Evolutionary conservation across 805 yeast genomes (phyloP), one percentile per base, ranked within the genome.

Genomic region (Cyberlindnera lachancei): DNA sequence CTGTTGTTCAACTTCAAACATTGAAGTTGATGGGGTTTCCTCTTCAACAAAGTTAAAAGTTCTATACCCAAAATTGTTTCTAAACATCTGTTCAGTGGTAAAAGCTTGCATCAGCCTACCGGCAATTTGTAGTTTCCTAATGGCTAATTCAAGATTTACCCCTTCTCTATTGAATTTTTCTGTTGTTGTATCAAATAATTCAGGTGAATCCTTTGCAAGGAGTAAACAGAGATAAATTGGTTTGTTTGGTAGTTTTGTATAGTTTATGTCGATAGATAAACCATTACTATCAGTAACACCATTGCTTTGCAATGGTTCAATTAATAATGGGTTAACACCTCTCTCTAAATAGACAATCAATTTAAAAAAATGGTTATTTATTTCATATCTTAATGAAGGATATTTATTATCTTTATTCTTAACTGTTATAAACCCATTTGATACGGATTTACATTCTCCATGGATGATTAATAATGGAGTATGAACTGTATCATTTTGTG

Each of bases 41-140:
- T 75, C 83, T 46, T 88, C 94, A 3, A 66, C 76, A 42, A 86
- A 81, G 39, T 74, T 73, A 56, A 86, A 86, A 4, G 82, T 66
- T 38, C 96, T 63, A 42, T 77, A 72, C 9, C 95, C 94, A 50
- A 84, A 72, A 0, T 92, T 88, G 28, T 73, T 69, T 24, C 79
- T 61, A 33, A 75, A 55, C 94, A 90, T 85, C 51, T 87, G 95
- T 45, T 88, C 96, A 45, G 75, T 77, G 0, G 96, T 88, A 55
- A 71, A 87, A 1, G 95, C 94, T 47, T 85, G 90, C 94, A 85
- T 84, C 56, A 88, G 56, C 45, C 95, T 67, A 5, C 82, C 94
- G 4, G 84, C 95, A 38, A 86, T 73, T 46, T 92, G 73, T 42
- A 90, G 53, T 52, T 85, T 85, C 42, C 63, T 64, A 14, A 82